These are phyloP conservation scores for Pyrrhoderma noxium DNA, from an alignment of 1,284 basidiomycete species.

Conservation along the genomic window DNA sequence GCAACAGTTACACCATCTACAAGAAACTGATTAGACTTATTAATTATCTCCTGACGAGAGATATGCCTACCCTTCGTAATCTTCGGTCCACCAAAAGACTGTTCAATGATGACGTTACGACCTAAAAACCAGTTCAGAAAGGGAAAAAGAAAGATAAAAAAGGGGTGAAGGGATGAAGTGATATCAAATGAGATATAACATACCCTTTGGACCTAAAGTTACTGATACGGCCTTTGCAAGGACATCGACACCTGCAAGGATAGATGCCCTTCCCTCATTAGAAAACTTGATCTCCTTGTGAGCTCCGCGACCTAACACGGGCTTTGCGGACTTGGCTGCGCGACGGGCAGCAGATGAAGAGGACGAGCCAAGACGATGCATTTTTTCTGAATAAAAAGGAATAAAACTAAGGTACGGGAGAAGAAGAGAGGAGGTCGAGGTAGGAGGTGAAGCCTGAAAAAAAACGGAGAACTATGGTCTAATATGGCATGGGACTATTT, in stretches of 20 bases:
- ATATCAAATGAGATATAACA: slow-evolving; percentile 21
- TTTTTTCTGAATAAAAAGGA: background rate
- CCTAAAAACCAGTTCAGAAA: slow-evolving; percentile 37
- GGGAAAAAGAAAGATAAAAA: slow-evolving; percentile 17
- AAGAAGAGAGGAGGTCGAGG: background rate
- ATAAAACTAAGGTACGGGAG: background rate
- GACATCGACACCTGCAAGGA: slow-evolving; percentile 93
- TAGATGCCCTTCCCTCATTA: slow-evolving; percentile 90
- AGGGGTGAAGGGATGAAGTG: background rate
- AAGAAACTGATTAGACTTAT: background rate
- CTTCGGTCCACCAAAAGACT: slow-evolving; percentile 95
- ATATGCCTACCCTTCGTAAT: slow-evolving; percentile 80
- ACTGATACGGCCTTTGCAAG: slow-evolving; percentile 94
- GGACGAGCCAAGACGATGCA: slow-evolving; percentile 16
- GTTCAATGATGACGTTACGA: slow-evolving; percentile 98
- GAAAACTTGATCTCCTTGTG: slow-evolving; percentile 98
- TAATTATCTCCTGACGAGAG: slow-evolving; percentile 13
- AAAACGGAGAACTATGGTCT: too few species aligned
- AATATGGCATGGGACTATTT: too few species aligned
- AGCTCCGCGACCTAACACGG: slow-evolving; percentile 58
- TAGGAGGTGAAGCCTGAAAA: too few species aligned
- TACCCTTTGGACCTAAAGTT: slow-evolving; percentile 94
- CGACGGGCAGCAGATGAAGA: slow-evolving; percentile 41
- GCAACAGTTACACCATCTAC: slow-evolving; percentile 97
- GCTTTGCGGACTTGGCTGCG: slow-evolving; percentile 40